Evolutionary conservation across 352 stramenopile species (phyloP).

Genomic region (Phytopythium delawarense): DNA sequence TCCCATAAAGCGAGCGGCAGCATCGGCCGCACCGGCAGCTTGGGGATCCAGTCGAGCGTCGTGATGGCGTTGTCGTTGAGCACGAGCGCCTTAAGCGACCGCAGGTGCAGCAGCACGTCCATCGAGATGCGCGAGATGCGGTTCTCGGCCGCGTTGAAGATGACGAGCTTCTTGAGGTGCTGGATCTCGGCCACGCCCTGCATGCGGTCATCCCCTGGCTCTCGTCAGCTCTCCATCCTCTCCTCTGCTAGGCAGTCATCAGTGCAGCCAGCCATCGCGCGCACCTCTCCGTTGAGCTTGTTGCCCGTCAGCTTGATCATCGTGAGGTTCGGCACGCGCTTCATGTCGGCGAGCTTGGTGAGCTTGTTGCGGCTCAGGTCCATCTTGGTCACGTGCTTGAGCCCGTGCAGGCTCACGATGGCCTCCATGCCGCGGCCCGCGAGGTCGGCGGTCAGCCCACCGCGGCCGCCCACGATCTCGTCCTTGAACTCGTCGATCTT

Average conservation of each 20-base stretch:
- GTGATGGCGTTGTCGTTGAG: slow-evolving; percentile 85
- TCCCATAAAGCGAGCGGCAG: too few species aligned
- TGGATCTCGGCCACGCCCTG: slow-evolving; percentile 61
- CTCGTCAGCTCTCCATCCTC: neutral
- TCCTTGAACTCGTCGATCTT: slow-evolving; percentile 55
- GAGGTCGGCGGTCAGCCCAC: slow-evolving; percentile 42
- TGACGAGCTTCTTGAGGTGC: slow-evolving; percentile 77
- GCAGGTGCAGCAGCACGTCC: slow-evolving; percentile 64
- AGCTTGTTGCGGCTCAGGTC: slow-evolving; percentile 86
- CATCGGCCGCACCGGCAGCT: slow-evolving; percentile 30
- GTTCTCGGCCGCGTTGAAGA: slow-evolving; percentile 75
- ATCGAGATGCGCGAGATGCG: slow-evolving; percentile 63
- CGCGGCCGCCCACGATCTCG: slow-evolving; percentile 46
- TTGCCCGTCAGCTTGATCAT: slow-evolving; percentile 83
- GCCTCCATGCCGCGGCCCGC: slow-evolving; percentile 69
- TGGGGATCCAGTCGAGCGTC: slow-evolving; percentile 79
- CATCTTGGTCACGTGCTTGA: slow-evolving; percentile 61
- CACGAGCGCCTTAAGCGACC: slow-evolving; percentile 73
- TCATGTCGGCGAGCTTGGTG: slow-evolving; percentile 74
- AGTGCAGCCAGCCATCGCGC: neutral
- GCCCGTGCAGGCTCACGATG: slow-evolving; percentile 69
- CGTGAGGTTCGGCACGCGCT: slow-evolving; percentile 48
- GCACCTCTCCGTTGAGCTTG: slow-evolving; percentile 63
- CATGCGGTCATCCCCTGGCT: too few species aligned
- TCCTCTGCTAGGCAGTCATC: neutral